phyloP scores from a whole-genome alignment of 768 basidiomycete species.

The Tremella yokohamensis region DNA sequence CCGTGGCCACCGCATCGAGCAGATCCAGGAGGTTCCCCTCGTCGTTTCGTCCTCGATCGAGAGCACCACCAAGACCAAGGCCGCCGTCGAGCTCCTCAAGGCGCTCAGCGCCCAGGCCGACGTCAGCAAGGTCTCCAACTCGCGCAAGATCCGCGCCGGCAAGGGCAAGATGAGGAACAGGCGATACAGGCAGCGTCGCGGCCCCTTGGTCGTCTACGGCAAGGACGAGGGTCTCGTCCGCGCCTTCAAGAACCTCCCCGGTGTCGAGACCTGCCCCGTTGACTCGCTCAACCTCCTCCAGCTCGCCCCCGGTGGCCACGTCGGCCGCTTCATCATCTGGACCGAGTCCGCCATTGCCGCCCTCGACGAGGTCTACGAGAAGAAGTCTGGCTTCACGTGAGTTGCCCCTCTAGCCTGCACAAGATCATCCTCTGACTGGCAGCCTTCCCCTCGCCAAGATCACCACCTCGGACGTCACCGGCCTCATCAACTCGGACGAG shows the following conservation, averaged over 20 bases:
- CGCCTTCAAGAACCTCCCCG: constrained; percentile 98
- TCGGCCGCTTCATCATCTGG: constrained; percentile 99
- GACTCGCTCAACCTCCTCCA: constrained; percentile 92
- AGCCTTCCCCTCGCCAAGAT: constrained; percentile 96
- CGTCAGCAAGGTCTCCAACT: constrained; percentile 95
- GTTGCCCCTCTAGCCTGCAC: constrained; percentile 4
- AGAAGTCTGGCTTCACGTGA: constrained; percentile 54
- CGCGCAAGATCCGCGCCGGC: constrained; percentile 91
- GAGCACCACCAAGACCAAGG: constrained; percentile 92
- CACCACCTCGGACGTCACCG: constrained; percentile 91
- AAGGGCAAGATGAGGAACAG: constrained; percentile 97
- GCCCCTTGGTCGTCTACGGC: constrained; percentile 93
- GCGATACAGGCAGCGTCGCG: constrained; percentile 92
- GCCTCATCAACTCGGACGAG: constrained; percentile 96
- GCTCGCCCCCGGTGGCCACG: constrained; percentile 98
- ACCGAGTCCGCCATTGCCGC: constrained; percentile 88
- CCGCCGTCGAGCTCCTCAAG: constrained; percentile 91
- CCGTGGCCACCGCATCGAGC: constrained; percentile 97
- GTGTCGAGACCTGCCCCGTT: constrained; percentile 95
- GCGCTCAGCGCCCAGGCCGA: constrained; percentile 81
- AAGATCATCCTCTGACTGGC: constrained; percentile 4
- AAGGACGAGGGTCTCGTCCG: constrained; percentile 96
- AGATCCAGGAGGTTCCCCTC: constrained; percentile 92
- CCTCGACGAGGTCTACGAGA: constrained; percentile 93
- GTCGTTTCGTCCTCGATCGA: constrained; percentile 76